Percentiles rank a stretch among this genome's conserved stretches.
Conservation (phyloP, 257 asterid species). For the Capsicum rhomboideum region DNA sequence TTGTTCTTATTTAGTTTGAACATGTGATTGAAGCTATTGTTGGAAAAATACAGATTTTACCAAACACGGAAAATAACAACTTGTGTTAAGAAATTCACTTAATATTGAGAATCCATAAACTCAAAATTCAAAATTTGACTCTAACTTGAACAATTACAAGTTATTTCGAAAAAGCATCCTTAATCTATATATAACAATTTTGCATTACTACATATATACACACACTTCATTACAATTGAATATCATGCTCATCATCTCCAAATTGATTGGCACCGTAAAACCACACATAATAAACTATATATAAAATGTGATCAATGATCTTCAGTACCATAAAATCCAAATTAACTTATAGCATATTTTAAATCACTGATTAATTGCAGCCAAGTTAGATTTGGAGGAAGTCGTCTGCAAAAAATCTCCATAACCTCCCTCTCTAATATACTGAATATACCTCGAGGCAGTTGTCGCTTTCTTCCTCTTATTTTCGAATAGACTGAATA, state of each 20-base stretch:
- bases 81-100: too few relatives aligned
- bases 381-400: conserved; percentile 3
- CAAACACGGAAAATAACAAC: too few relatives aligned
- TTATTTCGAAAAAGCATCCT: background rate
- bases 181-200: background rate
- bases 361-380: background rate
- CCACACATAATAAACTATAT: background rate
- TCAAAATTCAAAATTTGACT: background rate
- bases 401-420: background rate
- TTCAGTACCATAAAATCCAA: too few relatives aligned
- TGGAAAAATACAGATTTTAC: too few relatives aligned
- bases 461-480: background rate
- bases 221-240: background rate
- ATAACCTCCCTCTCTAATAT: conserved; percentile 11
- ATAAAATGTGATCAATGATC: background rate
- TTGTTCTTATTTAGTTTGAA: too few relatives aligned
- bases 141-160: background rate
- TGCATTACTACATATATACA: too few relatives aligned
- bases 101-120: too few relatives aligned
- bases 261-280: background rate
- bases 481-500: background rate
- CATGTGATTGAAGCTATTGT: too few relatives aligned
- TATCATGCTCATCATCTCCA: background rate
- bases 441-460: conserved; percentile 9
- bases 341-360: background rate